These are phyloP conservation scores for Blastomyces silverae DNA, from an alignment of 2,329 filamentous ascomycete genomes.

Conservation along the genomic window DNA sequence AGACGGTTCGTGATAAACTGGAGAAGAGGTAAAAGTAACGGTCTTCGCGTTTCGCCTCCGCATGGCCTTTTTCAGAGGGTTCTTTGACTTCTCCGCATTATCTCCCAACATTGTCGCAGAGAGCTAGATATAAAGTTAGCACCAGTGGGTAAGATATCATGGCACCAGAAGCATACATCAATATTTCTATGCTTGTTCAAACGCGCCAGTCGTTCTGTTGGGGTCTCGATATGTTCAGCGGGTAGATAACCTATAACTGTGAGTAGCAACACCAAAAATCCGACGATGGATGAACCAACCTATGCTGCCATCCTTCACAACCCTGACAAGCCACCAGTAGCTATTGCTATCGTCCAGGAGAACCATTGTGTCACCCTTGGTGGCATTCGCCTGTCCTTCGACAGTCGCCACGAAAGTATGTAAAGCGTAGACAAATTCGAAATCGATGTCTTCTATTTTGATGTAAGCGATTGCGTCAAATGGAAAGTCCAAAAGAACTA, in stretches of 20 bases:
- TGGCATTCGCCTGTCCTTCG: constrained; percentile 95
- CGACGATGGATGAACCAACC: constrained; percentile 42
- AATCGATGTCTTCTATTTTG: constrained; percentile 96
- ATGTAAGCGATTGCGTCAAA: constrained; percentile 49
- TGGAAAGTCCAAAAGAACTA: not conserved
- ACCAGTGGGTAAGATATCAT: not conserved
- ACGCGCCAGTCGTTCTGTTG: constrained; percentile 84
- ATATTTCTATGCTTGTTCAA: constrained; percentile 98
- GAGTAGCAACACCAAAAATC: constrained; percentile 21
- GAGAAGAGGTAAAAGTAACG: constrained; percentile 76
- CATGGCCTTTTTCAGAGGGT: constrained; percentile 76
- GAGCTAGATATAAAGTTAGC: constrained; percentile 43
- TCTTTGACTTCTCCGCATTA: constrained; percentile 71
- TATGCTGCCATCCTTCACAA: constrained; percentile 97
- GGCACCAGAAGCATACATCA: constrained; percentile 58
- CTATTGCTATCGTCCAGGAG: constrained; percentile 97
- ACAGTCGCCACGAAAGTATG: constrained; percentile 98
- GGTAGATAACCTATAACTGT: constrained; percentile 71
- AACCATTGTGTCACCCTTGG: constrained; percentile 98
- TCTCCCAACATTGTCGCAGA: constrained; percentile 66
- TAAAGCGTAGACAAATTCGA: constrained; percentile 97
- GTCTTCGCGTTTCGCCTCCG: constrained; percentile 75
- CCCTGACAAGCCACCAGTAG: constrained; percentile 98
- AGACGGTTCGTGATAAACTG: constrained; percentile 72
- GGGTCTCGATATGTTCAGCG: constrained; percentile 96